Evolutionary conservation across 768 basidiomycete species (phyloP), one percentile per base, ranked within the genome.

Genomic region (Podaxis carcinomalis): DNA sequence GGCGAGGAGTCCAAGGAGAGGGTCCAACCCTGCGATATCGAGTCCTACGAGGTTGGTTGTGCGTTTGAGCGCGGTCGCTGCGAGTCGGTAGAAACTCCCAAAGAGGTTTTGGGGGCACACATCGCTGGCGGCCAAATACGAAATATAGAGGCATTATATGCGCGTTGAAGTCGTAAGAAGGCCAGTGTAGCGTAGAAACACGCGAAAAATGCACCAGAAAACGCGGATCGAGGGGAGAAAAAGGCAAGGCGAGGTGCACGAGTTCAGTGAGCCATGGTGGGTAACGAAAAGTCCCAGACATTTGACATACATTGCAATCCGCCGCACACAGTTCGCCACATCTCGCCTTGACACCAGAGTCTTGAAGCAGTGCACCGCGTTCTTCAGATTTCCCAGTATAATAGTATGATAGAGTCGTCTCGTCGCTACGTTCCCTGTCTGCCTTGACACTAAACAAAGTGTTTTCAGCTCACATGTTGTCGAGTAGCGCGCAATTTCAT

Each of bases 391-490:
- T 9, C 55, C 28, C n/a, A 67, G 58, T 10, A 39, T 10, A 25
- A 67, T 55, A 16, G 59, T 52, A 28, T 59, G 61, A 51, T 67
- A 67, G 21, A 67, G 57, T 23, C 56, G 35, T 28, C 66, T 62
- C 19, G 56, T 61, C 7, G 65, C 61, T 19, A 66, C 55, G 25
- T 59, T 32, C 21, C 64, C 57, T 23, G 56, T 61, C 19, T 54
- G 56, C 36, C 49, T 64, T 21, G 63, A 67, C 6, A 60, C 59
- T 21, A 53, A 44, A 44, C 65, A 65, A 28, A 67, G 63, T 1
- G 60, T 27, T 51, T 64, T 44, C 21, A 65, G 58, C 56, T 65
- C 65, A 6, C 59, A 6, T 5, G 49, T 28, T 4, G 51, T 25
- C 2, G 57, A 59, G 40, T 51, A 55, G 1, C 57, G 21, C 3